Evolutionary conservation across 495 filamentous ascomycete genomes (phyloP).

Genomic region (Xylaria cubensis): DNA sequence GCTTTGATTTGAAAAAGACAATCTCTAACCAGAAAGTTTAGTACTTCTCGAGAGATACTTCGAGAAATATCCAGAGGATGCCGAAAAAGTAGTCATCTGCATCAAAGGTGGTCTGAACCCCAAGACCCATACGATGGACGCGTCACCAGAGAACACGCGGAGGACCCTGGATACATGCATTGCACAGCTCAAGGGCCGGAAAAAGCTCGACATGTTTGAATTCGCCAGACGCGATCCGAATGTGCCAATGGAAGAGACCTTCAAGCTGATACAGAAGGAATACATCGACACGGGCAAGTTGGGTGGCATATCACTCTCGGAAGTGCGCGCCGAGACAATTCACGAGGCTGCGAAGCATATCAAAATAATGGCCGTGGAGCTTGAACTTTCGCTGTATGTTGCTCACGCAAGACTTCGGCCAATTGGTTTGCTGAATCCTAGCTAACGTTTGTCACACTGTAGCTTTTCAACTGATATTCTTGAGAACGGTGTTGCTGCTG

Average conservation of each 20-base stretch:
- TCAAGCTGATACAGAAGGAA: conserved; percentile 62
- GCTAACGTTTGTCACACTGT: conserved; percentile 64
- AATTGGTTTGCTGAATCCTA: not conserved
- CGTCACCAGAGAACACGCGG: conserved; percentile 66
- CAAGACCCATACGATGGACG: conserved; percentile 53
- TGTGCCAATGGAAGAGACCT: conserved; percentile 55
- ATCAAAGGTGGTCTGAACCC: conserved; percentile 66
- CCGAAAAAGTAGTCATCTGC: conserved; percentile 67
- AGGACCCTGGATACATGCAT: conserved; percentile 72
- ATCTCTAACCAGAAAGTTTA: conserved; percentile 37
- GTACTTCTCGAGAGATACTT: conserved; percentile 71
- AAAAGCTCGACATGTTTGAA: conserved; percentile 83
- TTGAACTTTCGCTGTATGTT: conserved; percentile 74
- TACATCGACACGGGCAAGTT: conserved; percentile 78
- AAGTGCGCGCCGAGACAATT: conserved; percentile 76
- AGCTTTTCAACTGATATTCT: conserved; percentile 45
- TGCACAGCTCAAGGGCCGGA: conserved; percentile 69
- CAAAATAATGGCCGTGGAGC: conserved; percentile 78
- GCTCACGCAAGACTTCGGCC: not conserved
- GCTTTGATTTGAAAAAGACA: not conserved
- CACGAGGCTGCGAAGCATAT: conserved; percentile 70
- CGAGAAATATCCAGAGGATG: conserved; percentile 70
- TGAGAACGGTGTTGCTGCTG: conserved; percentile 72
- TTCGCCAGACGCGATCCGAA: conserved; percentile 73
- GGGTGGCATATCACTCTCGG: conserved; percentile 75